Evolutionary conservation across 2,329 filamentous ascomycete species (phyloP).

Genomic region (Colletotrichum cuscutae): DNA sequence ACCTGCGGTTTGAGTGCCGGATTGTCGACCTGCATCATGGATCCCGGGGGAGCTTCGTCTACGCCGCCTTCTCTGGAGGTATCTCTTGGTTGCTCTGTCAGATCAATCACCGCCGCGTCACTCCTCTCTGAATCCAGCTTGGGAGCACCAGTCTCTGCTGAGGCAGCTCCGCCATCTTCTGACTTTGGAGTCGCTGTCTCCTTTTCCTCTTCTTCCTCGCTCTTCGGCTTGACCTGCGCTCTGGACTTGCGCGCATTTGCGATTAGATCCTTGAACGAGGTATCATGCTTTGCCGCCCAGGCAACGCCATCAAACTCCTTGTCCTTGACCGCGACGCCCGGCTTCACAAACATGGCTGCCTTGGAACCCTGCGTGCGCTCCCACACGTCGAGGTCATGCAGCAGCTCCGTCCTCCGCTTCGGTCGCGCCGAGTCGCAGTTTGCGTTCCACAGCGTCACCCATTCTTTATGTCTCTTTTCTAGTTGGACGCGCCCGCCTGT

Average conservation of each 20-base stretch:
- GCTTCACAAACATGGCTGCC: slow-evolving; percentile 51
- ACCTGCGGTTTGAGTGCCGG: background rate
- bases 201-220: slow-evolving; percentile 31
- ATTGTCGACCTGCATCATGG: background rate
- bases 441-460: slow-evolving; percentile 95
- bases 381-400: slow-evolving; percentile 86
- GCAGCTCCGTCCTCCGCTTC: slow-evolving; percentile 74
- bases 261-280: slow-evolving; percentile 83
- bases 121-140: background rate
- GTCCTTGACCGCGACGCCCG: slow-evolving; percentile 68
- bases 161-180: background rate
- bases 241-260: slow-evolving; percentile 74
- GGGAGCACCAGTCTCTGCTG: background rate
- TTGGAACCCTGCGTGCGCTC: slow-evolving; percentile 81
- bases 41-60: background rate
- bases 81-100: background rate
- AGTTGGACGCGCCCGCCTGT: slow-evolving; percentile 76
- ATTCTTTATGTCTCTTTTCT: slow-evolving; percentile 87
- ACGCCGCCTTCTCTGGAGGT: background rate
- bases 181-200: background rate
- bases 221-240: slow-evolving; percentile 48
- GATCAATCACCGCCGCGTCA: slow-evolving; percentile 2
- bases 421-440: slow-evolving; percentile 89
- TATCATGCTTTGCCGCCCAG: slow-evolving; percentile 79
- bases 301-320: slow-evolving; percentile 88